Base-by-base conservation (phyloP, 108 stramenopile species). In the Hondaea fermentalgiana region DNA sequence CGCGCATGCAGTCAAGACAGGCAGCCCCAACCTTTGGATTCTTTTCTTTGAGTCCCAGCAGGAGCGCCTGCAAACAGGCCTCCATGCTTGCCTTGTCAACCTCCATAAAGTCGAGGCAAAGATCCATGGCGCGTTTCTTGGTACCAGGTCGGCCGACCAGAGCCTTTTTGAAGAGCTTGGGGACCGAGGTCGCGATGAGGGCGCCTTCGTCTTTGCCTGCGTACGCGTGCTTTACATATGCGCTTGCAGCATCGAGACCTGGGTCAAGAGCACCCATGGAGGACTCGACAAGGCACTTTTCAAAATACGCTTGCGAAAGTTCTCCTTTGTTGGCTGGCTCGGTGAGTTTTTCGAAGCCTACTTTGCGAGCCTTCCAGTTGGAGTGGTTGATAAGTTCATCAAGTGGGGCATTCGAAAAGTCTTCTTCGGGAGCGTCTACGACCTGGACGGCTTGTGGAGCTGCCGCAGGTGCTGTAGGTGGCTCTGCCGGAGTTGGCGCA, bases 331-430 rank as follows among this genome's bases (percentile, higher is more conserved):
- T 53, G 51, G 3, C n/a, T 17, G 45, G 19, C 6, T 83, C 49
- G 49, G 76, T 45, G 28, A 83, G 76, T 23, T 83, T 21, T 3
- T 47, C 76, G 1, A 83, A 83, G 28, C 76, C 76, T 6, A 53
- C 17, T 23, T 83, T 83, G 51, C 76, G 76, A 8, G 76, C 76
- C 5, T 83, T 83, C 76, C 76, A 83, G 28, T 83, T 83, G 45
- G 45, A 12, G 49, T 83, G 45, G 45, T 4, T 53, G 6, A 83
- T 17, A 23, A 83, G 76, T 21, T 83, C 76, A 14, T 83, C 76
- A 12, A 53, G 12, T 12, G 49, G 19, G 49, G 49, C 19, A 6
- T 45, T 45, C 14, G 45, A 47, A 23, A 47, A 83, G 76, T 47
- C 51, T 47, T 83, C 76, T 0, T 83, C 76, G 19, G 51, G 49